Evolutionary conservation across 176 grass and related monocot species (phyloP), one percentile per base, ranked within the genome.

Genomic region (Avena atlantica): DNA sequence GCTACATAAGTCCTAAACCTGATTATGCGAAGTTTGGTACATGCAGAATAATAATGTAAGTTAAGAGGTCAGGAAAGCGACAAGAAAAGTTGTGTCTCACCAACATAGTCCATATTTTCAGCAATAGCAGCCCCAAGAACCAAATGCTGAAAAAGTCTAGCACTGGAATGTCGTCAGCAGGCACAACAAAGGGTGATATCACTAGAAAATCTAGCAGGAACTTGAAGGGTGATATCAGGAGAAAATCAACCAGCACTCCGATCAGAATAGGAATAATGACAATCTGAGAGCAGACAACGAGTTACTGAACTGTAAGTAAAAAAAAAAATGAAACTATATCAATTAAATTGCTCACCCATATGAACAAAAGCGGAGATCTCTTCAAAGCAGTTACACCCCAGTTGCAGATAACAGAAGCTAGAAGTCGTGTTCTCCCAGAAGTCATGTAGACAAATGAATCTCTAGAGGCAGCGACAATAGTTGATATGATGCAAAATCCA

Each of bases 31-130:
- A 51, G 29, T 69, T 21, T 19, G 81, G 81, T 59, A 44, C n/a
- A 80, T 40, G 36, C 29, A 70, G 11, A 29, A 70, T 52, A 72
- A 85, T 76, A 80, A 71, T 27, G 59, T 67, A 53, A 78, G 27
- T 51, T 75, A 67, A 57, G 81, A 87, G 60, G 48, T 25, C 53
- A 66, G 27, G 11, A 71, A 81, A 80, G 17, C 12, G 31, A 67
- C 62, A 73, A 74, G 44, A 78, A 12, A 76, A 47, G 29, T 74
- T 73, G 23, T 13, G 31, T 83, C 89, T 83, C 76, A 93, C 92
- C 92, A 88, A 75, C 64, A 42, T 93, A 36, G 72, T 86, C 86
- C 92, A 91, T 61, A 86, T 21, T 75, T 85, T 80, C 67, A 93
- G 83, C 81, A 87, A 16, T 63, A 81, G 25, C 23, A 59, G 60